Evolutionary conservation across 2,329 filamentous ascomycete genomes (phyloP).

Genomic region (Pseudogymnoascus sp.): DNA sequence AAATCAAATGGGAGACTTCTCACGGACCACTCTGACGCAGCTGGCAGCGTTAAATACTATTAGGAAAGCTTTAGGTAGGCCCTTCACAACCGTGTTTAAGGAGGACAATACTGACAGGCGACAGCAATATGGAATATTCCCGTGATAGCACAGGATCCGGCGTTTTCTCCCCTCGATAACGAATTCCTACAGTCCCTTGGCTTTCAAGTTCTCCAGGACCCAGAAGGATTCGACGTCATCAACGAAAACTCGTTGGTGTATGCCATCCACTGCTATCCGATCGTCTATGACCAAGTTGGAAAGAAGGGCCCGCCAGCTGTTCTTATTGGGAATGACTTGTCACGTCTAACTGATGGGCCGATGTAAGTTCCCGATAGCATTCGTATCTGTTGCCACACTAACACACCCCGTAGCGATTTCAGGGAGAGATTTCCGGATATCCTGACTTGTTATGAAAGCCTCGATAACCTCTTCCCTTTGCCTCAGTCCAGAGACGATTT

Average conservation of each 20-base stretch:
- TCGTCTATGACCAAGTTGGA: conserved; percentile 22
- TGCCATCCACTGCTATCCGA: conserved; percentile 28
- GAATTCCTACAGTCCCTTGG: conserved; percentile 22
- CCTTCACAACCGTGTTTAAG: background rate
- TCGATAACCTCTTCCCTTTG: background rate
- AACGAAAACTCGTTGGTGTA: conserved; percentile 23
- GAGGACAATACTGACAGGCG: background rate
- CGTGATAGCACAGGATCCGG: conserved; percentile 25
- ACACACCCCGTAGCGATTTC: background rate
- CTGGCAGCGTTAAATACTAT: conserved; percentile 24
- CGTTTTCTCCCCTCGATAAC: conserved; percentile 25
- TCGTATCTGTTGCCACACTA: background rate
- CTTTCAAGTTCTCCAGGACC: conserved; percentile 22
- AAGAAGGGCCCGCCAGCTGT: conserved; percentile 19
- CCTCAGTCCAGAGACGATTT: background rate
- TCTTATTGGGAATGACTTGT: conserved; percentile 21
- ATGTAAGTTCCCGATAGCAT: background rate
- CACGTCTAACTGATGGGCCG: background rate
- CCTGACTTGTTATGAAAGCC: background rate
- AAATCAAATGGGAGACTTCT: conserved; percentile 22
- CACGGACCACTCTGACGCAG: conserved; percentile 23
- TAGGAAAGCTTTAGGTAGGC: conserved; percentile 16
- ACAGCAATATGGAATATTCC: background rate
- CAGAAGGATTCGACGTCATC: conserved; percentile 23
- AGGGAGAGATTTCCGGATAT: background rate